These are phyloP conservation scores for Tetrapisispora fleetii DNA, from an alignment of 805 yeast species.

Conservation along the genomic window DNA sequence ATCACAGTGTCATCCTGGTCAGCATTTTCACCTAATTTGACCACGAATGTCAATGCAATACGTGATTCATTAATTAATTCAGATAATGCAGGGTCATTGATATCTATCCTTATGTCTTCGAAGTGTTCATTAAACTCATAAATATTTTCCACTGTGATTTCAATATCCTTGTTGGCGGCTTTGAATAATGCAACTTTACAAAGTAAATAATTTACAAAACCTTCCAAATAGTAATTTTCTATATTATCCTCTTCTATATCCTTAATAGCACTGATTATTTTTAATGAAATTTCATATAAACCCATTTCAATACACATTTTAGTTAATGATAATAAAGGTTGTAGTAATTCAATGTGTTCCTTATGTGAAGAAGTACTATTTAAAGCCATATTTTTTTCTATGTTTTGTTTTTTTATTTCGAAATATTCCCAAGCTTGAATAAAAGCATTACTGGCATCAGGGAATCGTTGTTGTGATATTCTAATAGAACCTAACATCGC, in stretches of 20 bases:
- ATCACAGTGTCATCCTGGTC: conserved; percentile 39
- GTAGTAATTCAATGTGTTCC: conserved; percentile 58
- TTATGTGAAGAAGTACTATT: conserved; percentile 11
- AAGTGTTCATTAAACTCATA: conserved; percentile 27
- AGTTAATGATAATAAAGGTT: conserved; percentile 62
- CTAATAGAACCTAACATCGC: conserved; percentile 75
- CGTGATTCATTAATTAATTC: conserved; percentile 28
- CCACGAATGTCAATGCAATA: conserved; percentile 32
- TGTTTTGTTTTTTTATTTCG: conserved; percentile 36
- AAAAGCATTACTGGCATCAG: conserved; percentile 66
- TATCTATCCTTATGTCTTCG: conserved; percentile 31
- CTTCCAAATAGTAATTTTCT: conserved; percentile 77
- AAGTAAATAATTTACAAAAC: conserved; percentile 54
- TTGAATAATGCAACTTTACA: conserved; percentile 29
- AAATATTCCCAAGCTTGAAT: conserved; percentile 64
- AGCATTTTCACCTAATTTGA: conserved; percentile 36
- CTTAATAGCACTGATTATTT: conserved; percentile 55
- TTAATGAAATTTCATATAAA: conserved; percentile 52
- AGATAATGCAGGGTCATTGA: conserved; percentile 26
- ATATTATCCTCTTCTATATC: conserved; percentile 78
- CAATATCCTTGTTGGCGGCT: conserved; percentile 12
- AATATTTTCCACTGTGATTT: conserved; percentile 21
- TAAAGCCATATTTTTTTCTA: conserved; percentile 36
- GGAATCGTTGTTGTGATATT: conserved; percentile 69
- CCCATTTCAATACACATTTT: conserved; percentile 74